These are phyloP conservation scores for Panicum virgatum DNA, from an alignment of 202 grass and related monocot species.

Conservation along the genomic window DNA sequence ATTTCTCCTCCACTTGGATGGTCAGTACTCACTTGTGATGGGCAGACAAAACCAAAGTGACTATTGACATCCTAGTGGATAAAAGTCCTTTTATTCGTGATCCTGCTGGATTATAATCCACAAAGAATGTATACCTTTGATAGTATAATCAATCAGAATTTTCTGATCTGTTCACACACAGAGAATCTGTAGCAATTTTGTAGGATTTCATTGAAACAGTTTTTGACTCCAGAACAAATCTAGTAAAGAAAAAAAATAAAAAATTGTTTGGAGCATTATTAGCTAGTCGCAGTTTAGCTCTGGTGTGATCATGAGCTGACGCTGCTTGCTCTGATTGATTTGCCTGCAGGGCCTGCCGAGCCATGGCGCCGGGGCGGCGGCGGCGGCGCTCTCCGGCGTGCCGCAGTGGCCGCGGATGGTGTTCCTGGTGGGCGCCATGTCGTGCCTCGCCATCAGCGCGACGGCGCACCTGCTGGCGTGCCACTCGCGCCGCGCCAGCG, in stretches of 20 bases:
- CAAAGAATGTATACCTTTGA: background rate
- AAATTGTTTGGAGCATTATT: background rate
- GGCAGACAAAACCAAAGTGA: conserved; percentile 33
- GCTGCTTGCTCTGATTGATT: background rate
- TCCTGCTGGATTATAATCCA: background rate
- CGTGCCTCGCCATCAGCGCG: conserved; percentile 75
- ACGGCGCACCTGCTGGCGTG: conserved; percentile 86
- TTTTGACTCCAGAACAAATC: background rate
- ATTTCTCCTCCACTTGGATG: background rate
- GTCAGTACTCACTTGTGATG: background rate
- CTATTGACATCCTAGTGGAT: background rate
- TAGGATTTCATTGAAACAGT: background rate
- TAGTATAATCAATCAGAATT: background rate
- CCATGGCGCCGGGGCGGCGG: conserved; percentile 22
- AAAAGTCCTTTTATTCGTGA: background rate
- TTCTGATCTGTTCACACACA: background rate
- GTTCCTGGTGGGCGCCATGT: conserved; percentile 83
- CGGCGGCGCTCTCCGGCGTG: conserved; percentile 20
- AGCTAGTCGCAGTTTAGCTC: background rate
- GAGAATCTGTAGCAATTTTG: background rate
- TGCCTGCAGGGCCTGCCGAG: conserved; percentile 36
- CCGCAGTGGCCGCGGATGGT: conserved; percentile 83
- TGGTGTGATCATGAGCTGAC: background rate
- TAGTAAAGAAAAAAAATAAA: background rate
- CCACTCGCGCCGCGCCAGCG: conserved; percentile 73